Base-by-base conservation (phyloP, 306 rosid genomes). In the Fagus sylvatica region DNA sequence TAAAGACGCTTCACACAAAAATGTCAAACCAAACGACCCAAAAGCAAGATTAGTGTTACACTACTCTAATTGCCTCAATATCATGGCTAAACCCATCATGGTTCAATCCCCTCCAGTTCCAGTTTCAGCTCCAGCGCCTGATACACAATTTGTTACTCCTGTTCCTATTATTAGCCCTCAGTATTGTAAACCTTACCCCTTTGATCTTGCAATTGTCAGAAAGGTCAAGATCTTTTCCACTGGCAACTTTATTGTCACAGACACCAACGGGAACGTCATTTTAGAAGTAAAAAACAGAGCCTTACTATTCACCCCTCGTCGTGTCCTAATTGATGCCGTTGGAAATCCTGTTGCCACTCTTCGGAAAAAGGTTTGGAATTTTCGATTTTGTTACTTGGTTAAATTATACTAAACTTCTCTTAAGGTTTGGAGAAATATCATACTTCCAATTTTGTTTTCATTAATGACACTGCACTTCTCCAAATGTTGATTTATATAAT, bases 241-340 rank as follows among this genome's bases (percentile, higher is more conserved):
- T 3, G 85, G 77, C 70, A 76, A 72, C 46, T 88, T 89, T 55
- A 64, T 42, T 9, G 88, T 89, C 77, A 80, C 87, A 0, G 87
- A 89, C 66, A 41, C 74, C 28, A 84, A 89, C 11, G 87, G 84
- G 28, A 83, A 76, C 80, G 48, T 76, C n/a, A 15, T 88, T 36
- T 91, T 91, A 78, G 88, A 76, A n/a, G 72, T 89, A 1, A 85
- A 79, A n/a, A n/a, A n/a, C n/a, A 88, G 84, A 22, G 79, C 76
- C 37, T 12, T 76, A 22, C 40, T 77, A 2, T 59, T 85, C 83
- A 30, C 81, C 37, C 85, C 30, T 42, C 90, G 77, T 39, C 91
- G 88, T 48, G 78, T 81, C 57, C 75, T 91, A 2, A 65, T 83
- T 0, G 94, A 89, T 15, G 61, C 87, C 30, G 67, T 85, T 3